Base-by-base conservation (phyloP, 129 eudicot genomes). In the Apium graveolens region DNA sequence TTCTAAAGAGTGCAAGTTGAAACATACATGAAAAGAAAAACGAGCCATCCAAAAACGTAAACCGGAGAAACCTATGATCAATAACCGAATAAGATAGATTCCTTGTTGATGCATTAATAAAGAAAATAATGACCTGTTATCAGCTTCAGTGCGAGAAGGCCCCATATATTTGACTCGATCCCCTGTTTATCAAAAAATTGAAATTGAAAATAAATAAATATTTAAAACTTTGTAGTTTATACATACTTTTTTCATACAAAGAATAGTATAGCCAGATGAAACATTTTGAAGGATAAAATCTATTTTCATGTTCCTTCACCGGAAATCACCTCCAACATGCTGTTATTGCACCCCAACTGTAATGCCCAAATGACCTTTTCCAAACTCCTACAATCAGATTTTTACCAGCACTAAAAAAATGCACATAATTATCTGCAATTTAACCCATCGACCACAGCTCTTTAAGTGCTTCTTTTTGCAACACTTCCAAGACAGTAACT, bases 91-190 rank as follows among this genome's bases (percentile, higher is more conserved):
- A 13, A 1, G 77, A 74, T 7, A 39, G 14, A 74, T 11, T 42
- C 24, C 60, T 20, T 44, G n/a, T 14, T 43, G 11, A 73, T 9
- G 32, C 17, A 73, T 53, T 38, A 70, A 45, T 70, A 20, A 45
- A 73, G 75, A 79, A 75, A 77, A 70, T 35, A 77, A 72, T 85
- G 41, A 93, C 99, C 97, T 96, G 81, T 80, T 85, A 82, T 92
- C 88, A 17, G 82, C 87, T 87, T 88, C 92, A 70, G 34, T 72
- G 27, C 78, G 82, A 74, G 91, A 74, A 26, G 89, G 91, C 69
- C 99, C 99, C 70, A 86, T 79, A 70, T 96, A 96, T 82, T 92
- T 96, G 41, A 96, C 95, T 18, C 90, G 97, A 81, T 96, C 97
- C 84, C 99, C 99, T 96, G 84, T 60, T 77, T 44, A 55, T 27